Percentiles rank a stretch among this genome's conserved stretches.
Conservation (phyloP, 805 yeast species). For the Huiozyma naganishii region DNA sequence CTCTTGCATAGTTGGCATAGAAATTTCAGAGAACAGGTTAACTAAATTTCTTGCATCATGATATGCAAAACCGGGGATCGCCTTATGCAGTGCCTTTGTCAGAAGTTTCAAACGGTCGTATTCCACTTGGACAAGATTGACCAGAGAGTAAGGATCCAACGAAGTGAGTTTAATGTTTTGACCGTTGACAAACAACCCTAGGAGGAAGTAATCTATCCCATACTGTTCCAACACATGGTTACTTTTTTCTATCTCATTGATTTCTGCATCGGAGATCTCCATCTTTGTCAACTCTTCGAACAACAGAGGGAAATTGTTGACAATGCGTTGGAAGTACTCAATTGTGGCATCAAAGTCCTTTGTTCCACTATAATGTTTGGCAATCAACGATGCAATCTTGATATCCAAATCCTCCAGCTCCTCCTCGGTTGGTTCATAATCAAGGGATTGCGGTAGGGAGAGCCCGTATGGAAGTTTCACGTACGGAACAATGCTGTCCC, state of each 20-base stretch:
- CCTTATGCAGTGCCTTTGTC: neutral
- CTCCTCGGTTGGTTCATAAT: neutral
- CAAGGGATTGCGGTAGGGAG: neutral
- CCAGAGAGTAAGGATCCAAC: slow-evolving; percentile 14
- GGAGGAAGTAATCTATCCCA: slow-evolving; percentile 25
- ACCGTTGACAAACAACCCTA: slow-evolving; percentile 27
- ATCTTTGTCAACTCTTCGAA: slow-evolving; percentile 1
- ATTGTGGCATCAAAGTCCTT: slow-evolving; percentile 29
- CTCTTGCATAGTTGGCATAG: slow-evolving; percentile 15
- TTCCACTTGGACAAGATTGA: slow-evolving; percentile 16
- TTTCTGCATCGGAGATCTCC: neutral
- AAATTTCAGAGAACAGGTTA: slow-evolving; percentile 13
- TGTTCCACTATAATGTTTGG: slow-evolving; percentile 35
- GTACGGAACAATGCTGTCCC: neutral
- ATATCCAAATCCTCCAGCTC: neutral
- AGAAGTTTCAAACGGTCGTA: slow-evolving; percentile 4
- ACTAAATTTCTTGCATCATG: slow-evolving; percentile 12
- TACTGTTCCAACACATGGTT: slow-evolving; percentile 6
- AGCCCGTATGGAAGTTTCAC: no score
- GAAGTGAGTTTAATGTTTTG: slow-evolving; percentile 19
- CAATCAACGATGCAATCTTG: slow-evolving; percentile 58
- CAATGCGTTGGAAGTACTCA: slow-evolving; percentile 27
- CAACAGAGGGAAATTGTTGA: slow-evolving; percentile 32
- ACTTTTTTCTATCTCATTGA: slow-evolving; percentile 7
- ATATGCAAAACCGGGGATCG: no score